Evolutionary conservation across 2,329 filamentous ascomycete genomes (phyloP).

Genomic region (Trichoderma guizhouense): DNA sequence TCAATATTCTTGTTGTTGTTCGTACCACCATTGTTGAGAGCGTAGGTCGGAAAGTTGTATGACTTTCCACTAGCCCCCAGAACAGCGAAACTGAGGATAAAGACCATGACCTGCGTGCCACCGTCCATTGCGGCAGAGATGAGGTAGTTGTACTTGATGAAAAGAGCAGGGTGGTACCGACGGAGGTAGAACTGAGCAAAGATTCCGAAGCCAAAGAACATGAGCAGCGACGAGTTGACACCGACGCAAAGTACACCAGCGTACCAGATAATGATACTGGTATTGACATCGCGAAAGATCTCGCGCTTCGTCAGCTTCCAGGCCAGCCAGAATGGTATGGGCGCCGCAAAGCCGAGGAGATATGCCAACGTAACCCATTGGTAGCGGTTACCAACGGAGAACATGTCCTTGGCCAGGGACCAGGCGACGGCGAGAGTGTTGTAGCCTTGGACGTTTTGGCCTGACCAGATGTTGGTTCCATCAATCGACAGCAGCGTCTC

Average conservation of each 20-base stretch:
- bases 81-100: not conserved
- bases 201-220: not conserved
- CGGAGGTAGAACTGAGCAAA: not conserved
- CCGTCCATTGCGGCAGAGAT: not conserved
- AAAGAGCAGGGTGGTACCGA: not conserved
- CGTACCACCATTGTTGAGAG: not conserved
- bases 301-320: not conserved
- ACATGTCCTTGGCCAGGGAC: not conserved
- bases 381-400: not conserved
- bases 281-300: not conserved
- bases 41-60: not conserved
- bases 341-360: not conserved
- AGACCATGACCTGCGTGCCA: not conserved
- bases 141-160: not conserved
- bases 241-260: not conserved
- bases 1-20: not conserved
- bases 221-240: not conserved
- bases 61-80: not conserved
- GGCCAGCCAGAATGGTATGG: not conserved
- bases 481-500: not conserved
- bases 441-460: not conserved
- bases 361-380: not conserved
- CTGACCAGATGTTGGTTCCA: not conserved
- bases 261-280: not conserved
- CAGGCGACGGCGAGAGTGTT: not conserved